Conservation (phyloP, 2,329 filamentous ascomycete species). For the Penicillium rolfsii region DNA sequence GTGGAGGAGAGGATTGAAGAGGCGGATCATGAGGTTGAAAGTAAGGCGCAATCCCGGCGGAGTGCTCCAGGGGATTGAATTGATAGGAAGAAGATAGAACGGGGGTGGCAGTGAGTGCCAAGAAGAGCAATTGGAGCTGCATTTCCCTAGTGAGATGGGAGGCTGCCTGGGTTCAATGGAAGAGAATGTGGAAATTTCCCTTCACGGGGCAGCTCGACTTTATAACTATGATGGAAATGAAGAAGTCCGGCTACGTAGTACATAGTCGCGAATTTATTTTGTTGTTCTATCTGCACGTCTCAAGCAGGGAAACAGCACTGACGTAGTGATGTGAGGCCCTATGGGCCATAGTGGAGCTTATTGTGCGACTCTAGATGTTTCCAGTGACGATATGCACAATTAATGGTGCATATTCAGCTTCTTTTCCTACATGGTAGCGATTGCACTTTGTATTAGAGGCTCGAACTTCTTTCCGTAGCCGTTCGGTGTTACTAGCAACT, state of each 20-base stretch:
- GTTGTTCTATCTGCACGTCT: background rate
- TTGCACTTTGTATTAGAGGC: background rate
- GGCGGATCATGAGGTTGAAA: constrained; percentile 59
- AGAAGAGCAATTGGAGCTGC: background rate
- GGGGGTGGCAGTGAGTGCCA: background rate
- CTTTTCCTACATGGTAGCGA: background rate
- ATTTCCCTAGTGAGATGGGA: background rate
- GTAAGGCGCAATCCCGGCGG: constrained; percentile 61
- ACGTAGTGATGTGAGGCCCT: background rate
- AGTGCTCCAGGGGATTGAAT: constrained; percentile 60
- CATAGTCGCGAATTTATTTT: background rate
- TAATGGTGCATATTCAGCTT: background rate
- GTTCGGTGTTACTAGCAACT: background rate
- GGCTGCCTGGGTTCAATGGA: background rate
- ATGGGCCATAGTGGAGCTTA: background rate
- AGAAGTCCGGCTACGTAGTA: background rate
- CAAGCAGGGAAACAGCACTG: background rate
- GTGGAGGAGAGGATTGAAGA: constrained; percentile 49
- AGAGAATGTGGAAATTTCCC: too few relatives aligned
- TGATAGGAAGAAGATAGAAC: constrained; percentile 11
- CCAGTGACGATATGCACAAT: background rate
- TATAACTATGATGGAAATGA: background rate
- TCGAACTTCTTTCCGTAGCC: background rate
- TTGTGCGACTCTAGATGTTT: background rate
- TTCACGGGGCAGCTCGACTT: background rate